A percentile compares a stretch with the other conserved stretches of the same genome.
Evolutionary conservation across 2,329 filamentous ascomycete species (phyloP).

Genomic region (Microascus cirrosus): DNA sequence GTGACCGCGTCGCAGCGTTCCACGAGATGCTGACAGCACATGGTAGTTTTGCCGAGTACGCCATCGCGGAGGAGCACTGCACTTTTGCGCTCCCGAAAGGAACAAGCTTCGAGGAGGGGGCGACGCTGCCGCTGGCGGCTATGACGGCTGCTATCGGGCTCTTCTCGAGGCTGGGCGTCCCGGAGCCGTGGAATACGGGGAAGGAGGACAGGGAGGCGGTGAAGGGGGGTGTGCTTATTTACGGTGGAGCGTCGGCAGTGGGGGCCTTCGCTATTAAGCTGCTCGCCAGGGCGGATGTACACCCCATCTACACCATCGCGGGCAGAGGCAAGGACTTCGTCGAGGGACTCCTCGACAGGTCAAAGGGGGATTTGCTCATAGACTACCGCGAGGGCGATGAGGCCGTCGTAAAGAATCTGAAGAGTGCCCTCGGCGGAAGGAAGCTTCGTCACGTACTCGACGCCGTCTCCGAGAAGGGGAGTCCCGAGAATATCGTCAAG

Average conservation of each 20-base stretch:
- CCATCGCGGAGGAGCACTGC: slow-evolving; percentile 40
- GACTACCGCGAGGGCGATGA: slow-evolving; percentile 11
- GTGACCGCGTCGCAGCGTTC: slow-evolving; percentile 35
- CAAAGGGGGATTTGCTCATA: slow-evolving; percentile 10
- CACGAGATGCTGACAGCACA: slow-evolving; percentile 37
- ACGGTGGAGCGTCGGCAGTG: slow-evolving; percentile 39
- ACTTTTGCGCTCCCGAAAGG: slow-evolving; percentile 42
- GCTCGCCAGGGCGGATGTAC: slow-evolving; percentile 33
- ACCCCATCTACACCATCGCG: slow-evolving; percentile 47
- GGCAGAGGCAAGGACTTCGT: slow-evolving; percentile 20
- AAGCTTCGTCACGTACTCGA: slow-evolving; percentile 5
- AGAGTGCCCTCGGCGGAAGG: background rate
- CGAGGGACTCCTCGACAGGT: slow-evolving; percentile 7
- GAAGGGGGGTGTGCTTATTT: slow-evolving; percentile 24
- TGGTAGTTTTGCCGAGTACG: slow-evolving; percentile 52
- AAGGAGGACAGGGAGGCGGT: slow-evolving; percentile 3
- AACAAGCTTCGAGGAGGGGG: slow-evolving; percentile 42
- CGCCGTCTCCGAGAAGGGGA: slow-evolving; percentile 3
- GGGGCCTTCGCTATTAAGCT: slow-evolving; percentile 49
- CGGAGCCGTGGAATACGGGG: slow-evolving; percentile 32
- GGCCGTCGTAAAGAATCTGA: slow-evolving; percentile 4
- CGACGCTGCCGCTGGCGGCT: slow-evolving; percentile 43
- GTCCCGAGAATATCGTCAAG: background rate
- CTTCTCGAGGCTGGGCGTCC: slow-evolving; percentile 32
- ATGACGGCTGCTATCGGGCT: slow-evolving; percentile 42